These are phyloP conservation scores for Penicillium salamii DNA, from an alignment of 495 filamentous ascomycete species.

Conservation along the genomic window DNA sequence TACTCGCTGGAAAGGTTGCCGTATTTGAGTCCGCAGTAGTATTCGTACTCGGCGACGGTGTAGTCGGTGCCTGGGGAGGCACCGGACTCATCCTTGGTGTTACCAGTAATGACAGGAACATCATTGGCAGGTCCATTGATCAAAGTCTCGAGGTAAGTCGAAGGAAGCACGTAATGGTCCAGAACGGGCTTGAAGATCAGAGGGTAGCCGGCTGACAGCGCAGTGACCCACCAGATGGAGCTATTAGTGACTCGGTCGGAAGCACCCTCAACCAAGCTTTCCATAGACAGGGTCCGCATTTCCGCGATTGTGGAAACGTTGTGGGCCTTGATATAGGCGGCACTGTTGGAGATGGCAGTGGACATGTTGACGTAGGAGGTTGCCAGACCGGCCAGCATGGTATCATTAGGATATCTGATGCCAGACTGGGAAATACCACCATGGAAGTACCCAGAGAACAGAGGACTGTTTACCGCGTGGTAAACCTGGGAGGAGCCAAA, in stretches of 20 bases:
- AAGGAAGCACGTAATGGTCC: constrained; percentile 26
- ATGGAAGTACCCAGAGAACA: constrained; percentile 27
- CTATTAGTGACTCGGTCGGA: constrained; percentile 21
- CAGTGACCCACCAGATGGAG: constrained; percentile 27
- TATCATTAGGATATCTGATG: constrained; percentile 29
- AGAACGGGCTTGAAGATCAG: constrained; percentile 31
- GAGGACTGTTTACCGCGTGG: constrained; percentile 28
- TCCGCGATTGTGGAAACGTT: constrained; percentile 27
- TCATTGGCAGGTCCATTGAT: constrained; percentile 29
- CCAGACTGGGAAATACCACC: constrained; percentile 28
- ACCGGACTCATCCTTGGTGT: constrained; percentile 31
- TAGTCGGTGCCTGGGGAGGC: constrained; percentile 21
- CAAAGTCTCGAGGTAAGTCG: constrained; percentile 24
- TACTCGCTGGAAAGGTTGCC: constrained; percentile 22
- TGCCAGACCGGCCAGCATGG: constrained; percentile 25
- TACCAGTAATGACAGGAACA: constrained; percentile 36
- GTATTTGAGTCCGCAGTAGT: constrained; percentile 22
- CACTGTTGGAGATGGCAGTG: constrained; percentile 17
- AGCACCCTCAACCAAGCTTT: constrained; percentile 18
- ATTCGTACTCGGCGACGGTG: constrained; percentile 21
- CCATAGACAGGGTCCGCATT: constrained; percentile 25
- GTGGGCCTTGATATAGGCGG: constrained; percentile 20
- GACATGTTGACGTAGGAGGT: constrained; percentile 28
- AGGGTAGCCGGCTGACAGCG: constrained; percentile 22
- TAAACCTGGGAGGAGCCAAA: constrained; percentile 43